A percentile compares a stretch with the other conserved stretches of the same genome.
Evolutionary conservation across 1,139 yeast genomes (phyloP).

Genomic region (Zygosaccharomyces sapae): DNA sequence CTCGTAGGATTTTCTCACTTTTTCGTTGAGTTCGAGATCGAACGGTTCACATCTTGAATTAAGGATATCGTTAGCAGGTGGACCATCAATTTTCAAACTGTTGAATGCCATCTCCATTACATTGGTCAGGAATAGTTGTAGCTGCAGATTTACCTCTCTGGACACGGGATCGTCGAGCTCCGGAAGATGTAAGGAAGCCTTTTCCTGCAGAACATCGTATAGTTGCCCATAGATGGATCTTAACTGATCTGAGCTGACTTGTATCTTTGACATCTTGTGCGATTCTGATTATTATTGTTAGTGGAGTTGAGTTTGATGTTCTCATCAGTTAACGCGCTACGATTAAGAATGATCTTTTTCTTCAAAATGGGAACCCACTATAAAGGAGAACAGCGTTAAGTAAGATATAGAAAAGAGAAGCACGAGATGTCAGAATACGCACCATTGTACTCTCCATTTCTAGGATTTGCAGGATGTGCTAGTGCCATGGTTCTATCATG

Average conservation of each 20-base stretch:
- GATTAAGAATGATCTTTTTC: neutral
- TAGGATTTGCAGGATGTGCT: constrained; percentile 92
- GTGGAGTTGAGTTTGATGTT: neutral
- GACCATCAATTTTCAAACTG: constrained; percentile 41
- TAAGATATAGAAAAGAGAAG: neutral
- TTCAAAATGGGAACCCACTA: neutral
- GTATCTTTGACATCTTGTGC: constrained; percentile 15
- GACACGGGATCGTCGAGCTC: constrained; percentile 34
- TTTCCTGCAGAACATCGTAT: constrained; percentile 25
- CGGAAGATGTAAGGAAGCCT: constrained; percentile 23
- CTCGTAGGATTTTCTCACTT: constrained; percentile 49
- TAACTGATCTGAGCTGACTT: constrained; percentile 29
- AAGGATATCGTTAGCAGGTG: constrained; percentile 13
- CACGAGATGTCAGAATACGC: constrained; percentile 49
- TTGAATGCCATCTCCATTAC: constrained; percentile 49
- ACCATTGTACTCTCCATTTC: constrained; percentile 89
- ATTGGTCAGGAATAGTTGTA: constrained; percentile 46
- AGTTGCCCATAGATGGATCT: constrained; percentile 31
- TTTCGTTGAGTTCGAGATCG: constrained; percentile 53
- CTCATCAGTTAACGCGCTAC: neutral
- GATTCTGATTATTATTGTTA: too few species aligned
- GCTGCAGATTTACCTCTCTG: constrained; percentile 41
- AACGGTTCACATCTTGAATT: constrained; percentile 51
- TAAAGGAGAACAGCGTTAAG: neutral
- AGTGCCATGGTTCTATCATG: constrained; percentile 86